Percentiles rank a stretch among this genome's conserved stretches.
These are phyloP conservation scores for Mycena alexandri DNA, from an alignment of 768 basidiomycete species.

Conservation along the genomic window DNA sequence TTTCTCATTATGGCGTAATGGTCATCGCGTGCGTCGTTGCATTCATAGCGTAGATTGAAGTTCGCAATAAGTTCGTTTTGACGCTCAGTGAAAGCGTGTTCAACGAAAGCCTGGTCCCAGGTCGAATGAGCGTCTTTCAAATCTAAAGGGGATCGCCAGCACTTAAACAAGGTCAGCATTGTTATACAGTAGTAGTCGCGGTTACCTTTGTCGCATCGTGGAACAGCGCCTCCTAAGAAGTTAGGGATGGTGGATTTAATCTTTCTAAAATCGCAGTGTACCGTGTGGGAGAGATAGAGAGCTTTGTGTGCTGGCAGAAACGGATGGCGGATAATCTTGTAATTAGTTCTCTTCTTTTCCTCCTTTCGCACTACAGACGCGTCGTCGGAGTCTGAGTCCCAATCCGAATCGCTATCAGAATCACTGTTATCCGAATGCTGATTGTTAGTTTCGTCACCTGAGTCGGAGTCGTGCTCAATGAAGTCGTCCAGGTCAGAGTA, in stretches of 20 bases:
- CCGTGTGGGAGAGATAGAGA: background rate
- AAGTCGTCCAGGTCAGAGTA: too few relatives aligned
- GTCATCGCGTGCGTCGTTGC: slow-evolving; percentile 2
- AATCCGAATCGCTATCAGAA: background rate
- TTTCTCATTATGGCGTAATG: background rate
- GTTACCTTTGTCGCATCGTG: slow-evolving; percentile 45
- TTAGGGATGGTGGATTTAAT: slow-evolving; percentile 37
- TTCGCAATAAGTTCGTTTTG: background rate
- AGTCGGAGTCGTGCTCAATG: too few relatives aligned
- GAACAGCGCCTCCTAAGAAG: slow-evolving; percentile 41
- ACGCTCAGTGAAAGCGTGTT: background rate
- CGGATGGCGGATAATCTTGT: background rate
- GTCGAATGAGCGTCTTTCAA: background rate
- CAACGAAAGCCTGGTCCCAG: background rate
- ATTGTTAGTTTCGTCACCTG: background rate
- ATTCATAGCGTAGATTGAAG: background rate
- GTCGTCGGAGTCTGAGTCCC: background rate
- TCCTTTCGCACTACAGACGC: background rate
- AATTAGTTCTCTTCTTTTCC: background rate
- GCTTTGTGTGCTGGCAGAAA: background rate
- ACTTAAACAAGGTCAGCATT: slow-evolving; percentile 26
- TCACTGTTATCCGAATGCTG: too few relatives aligned
- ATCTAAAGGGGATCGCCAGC: slow-evolving; percentile 40
- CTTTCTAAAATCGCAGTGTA: slow-evolving; percentile 37
- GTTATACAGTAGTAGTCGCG: slow-evolving; percentile 46